Conservation (phyloP, 2,329 filamentous ascomycete species). For the Exophiala oligosperma region DNA sequence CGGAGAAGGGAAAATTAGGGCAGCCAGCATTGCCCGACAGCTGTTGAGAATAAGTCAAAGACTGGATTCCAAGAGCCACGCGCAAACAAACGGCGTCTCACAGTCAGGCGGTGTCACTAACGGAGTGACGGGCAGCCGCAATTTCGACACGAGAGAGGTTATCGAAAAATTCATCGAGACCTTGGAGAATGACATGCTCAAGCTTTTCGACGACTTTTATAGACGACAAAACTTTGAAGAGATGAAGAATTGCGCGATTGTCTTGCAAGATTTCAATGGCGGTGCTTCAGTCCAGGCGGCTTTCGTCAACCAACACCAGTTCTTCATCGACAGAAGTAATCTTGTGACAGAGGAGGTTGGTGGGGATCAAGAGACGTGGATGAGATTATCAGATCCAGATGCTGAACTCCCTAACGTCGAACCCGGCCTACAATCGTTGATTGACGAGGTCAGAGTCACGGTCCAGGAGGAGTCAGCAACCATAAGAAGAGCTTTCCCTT, state of each 20-base stretch:
- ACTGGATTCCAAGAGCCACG: constrained; percentile 76
- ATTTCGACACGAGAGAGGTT: constrained; percentile 74
- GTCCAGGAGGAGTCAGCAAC: constrained; percentile 97
- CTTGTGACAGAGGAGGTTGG: constrained; percentile 81
- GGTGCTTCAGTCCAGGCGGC: constrained; percentile 91
- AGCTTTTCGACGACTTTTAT: constrained; percentile 97
- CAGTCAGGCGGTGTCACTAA: constrained; percentile 52
- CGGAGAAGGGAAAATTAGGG: constrained; percentile 89
- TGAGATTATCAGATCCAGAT: constrained; percentile 90
- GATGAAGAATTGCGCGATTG: constrained; percentile 95
- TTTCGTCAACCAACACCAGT: constrained; percentile 98
- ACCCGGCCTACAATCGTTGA: constrained; percentile 82
- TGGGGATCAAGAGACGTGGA: constrained; percentile 69
- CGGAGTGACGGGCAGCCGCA: constrained; percentile 41
- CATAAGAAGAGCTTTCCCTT: constrained; percentile 94
- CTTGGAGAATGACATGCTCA: constrained; percentile 88
- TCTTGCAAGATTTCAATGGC: constrained; percentile 92
- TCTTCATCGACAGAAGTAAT: constrained; percentile 96
- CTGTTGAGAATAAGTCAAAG: constrained; percentile 91
- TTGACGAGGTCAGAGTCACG: constrained; percentile 92
- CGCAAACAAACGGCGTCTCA: constrained; percentile 44
- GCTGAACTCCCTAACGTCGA: constrained; percentile 88
- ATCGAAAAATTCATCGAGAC: constrained; percentile 97
- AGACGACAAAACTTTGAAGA: constrained; percentile 92
- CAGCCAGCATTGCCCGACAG: constrained; percentile 90